phyloP scores from a whole-genome alignment of 163 green algal genomes.

The Prototheca wickerhamii region DNA sequence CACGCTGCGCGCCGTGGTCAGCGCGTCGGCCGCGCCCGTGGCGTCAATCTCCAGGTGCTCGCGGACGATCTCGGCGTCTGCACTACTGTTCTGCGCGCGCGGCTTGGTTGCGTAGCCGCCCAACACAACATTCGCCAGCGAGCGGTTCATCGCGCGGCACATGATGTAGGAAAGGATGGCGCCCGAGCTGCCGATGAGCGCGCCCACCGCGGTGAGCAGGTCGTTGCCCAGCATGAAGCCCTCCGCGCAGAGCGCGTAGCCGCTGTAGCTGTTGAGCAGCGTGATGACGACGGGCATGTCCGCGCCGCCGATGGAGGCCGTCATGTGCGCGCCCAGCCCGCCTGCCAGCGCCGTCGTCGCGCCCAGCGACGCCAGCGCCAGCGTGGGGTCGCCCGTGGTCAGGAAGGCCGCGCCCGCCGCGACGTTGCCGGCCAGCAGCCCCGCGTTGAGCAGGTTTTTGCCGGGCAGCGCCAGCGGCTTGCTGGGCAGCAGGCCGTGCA shows the following conservation, averaged over 20 bases:
- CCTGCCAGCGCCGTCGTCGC: conserved; percentile 51
- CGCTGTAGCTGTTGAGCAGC: conserved; percentile 78
- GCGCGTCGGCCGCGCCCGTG: conserved; percentile 31
- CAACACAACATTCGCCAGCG: conserved; percentile 82
- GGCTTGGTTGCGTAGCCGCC: conserved; percentile 56
- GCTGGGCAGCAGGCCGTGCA: conserved; percentile 68
- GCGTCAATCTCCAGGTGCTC: conserved; percentile 18
- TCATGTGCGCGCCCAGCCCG: conserved; percentile 75
- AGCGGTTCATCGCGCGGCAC: conserved; percentile 92
- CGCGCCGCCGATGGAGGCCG: conserved; percentile 74
- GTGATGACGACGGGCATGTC: conserved; percentile 93
- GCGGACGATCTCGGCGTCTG: conserved; percentile 7
- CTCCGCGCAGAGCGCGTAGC: conserved; percentile 79
- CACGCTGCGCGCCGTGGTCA: conserved; percentile 55
- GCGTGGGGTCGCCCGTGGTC: conserved; percentile 34
- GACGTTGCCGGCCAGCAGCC: conserved; percentile 41
- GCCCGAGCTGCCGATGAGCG: conserved; percentile 82
- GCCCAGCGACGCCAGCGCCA: conserved; percentile 33
- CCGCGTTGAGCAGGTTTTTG: conserved; percentile 78
- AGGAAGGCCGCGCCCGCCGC: conserved; percentile 45
- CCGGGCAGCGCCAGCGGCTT: conserved; percentile 61
- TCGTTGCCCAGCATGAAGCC: conserved; percentile 92
- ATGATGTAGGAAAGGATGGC: conserved; percentile 93
- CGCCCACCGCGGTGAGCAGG: conserved; percentile 72
- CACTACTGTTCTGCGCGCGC: conserved; percentile 9